phyloP scores from a whole-genome alignment of 768 basidiomycete genomes.

The Daedaleopsis nitida region DNA sequence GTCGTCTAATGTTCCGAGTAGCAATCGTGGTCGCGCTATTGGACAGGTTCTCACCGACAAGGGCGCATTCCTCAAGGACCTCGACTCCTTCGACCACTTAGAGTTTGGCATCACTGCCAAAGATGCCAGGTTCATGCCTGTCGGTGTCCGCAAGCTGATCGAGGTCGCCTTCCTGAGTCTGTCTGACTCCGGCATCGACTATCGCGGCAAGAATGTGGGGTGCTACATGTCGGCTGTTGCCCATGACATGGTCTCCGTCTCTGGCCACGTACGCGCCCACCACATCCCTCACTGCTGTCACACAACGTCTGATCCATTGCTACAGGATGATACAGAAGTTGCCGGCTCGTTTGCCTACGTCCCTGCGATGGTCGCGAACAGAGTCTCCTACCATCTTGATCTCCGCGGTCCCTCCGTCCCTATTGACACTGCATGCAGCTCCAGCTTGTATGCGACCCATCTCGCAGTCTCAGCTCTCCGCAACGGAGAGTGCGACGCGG shows the following conservation, averaged over 20 bases:
- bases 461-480: slow-evolving; percentile 47
- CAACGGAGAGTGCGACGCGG: slow-evolving; percentile 48
- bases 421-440: slow-evolving; percentile 53
- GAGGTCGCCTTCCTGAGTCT: slow-evolving; percentile 44
- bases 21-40: not conserved
- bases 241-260: slow-evolving; percentile 10
- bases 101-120: slow-evolving; percentile 42
- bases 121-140: slow-evolving; percentile 38
- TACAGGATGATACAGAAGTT: slow-evolving; percentile 38
- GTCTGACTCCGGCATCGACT: slow-evolving; percentile 51
- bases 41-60: slow-evolving; percentile 26
- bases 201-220: slow-evolving; percentile 43
- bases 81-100: slow-evolving; percentile 38
- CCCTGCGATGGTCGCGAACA: slow-evolving; percentile 42
- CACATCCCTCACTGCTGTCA: not conserved
- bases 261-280: slow-evolving; percentile 4
- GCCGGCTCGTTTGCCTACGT: slow-evolving; percentile 37
- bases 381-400: slow-evolving; percentile 44
- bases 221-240: slow-evolving; percentile 41
- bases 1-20: not conserved
- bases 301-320: not conserved
- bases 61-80: slow-evolving; percentile 40
- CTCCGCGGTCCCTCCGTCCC: slow-evolving; percentile 51
- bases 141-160: slow-evolving; percentile 38
- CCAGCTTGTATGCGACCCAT: slow-evolving; percentile 47